phyloP scores from a whole-genome alignment of 2,329 filamentous ascomycete species.

The Neocucurbitaria cava region DNA sequence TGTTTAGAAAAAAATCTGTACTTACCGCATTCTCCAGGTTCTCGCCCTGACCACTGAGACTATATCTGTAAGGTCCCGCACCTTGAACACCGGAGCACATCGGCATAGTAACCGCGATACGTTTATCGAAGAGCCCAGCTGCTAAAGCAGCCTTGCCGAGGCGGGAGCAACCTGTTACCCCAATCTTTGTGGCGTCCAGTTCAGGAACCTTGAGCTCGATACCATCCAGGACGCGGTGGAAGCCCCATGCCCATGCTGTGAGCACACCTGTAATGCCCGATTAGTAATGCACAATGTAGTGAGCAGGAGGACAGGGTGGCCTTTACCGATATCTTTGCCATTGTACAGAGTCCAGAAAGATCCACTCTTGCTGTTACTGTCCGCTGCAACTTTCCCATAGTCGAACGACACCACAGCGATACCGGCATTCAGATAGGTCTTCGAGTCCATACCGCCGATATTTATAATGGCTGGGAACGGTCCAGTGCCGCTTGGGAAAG shows the following conservation, averaged over 20 bases:
- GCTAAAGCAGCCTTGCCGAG: conserved; percentile 47
- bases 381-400: conserved; percentile 57
- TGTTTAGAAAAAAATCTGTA: background rate
- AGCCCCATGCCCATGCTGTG: conserved; percentile 50
- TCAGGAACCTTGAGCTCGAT: conserved; percentile 47
- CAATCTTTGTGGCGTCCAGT: conserved; percentile 42
- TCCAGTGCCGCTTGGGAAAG: conserved; percentile 52
- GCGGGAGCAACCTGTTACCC: conserved; percentile 47
- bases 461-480: conserved; percentile 57
- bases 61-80: conserved; percentile 47
- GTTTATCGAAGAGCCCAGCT: conserved; percentile 44
- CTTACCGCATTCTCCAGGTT: conserved; percentile 51
- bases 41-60: conserved; percentile 53
- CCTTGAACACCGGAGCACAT: conserved; percentile 47
- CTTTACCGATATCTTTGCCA: conserved; percentile 56
- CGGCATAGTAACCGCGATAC: conserved; percentile 48
- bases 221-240: conserved; percentile 47
- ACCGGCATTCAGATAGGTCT: conserved; percentile 55
- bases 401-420: conserved; percentile 60
- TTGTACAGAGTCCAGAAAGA: conserved; percentile 60
- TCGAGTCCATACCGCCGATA: conserved; percentile 59
- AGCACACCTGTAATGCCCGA: conserved; percentile 32
- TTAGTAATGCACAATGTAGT: background rate
- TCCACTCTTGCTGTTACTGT: conserved; percentile 59
- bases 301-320: background rate